These are phyloP conservation scores for Melanomma pulvis-pyrius DNA, from an alignment of 495 filamentous ascomycete genomes.

Conservation along the genomic window DNA sequence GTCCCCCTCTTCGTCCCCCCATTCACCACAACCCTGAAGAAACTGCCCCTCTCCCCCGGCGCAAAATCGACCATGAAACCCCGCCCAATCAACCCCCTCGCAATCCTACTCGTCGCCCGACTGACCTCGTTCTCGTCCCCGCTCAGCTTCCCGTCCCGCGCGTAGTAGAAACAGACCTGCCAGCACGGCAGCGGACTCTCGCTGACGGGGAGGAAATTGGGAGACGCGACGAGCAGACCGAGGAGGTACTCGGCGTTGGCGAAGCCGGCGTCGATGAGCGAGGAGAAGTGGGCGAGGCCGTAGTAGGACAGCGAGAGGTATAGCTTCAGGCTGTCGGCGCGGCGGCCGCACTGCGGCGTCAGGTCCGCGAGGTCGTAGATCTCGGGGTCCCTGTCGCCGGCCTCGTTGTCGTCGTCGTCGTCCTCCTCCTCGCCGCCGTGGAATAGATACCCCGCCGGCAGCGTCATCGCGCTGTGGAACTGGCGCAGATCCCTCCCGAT, in stretches of 20 bases:
- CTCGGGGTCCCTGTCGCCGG: conserved; percentile 48
- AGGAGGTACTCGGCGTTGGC: conserved; percentile 67
- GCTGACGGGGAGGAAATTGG: conserved; percentile 71
- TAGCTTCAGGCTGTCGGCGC: conserved; percentile 84
- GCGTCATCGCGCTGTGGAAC: conserved; percentile 80
- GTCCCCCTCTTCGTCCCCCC: conserved; percentile 70
- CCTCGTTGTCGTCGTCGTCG: conserved; percentile 70
- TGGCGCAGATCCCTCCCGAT: conserved; percentile 71
- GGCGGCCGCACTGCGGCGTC: conserved; percentile 87
- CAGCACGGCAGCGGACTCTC: conserved; percentile 81
- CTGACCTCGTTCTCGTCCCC: conserved; percentile 65
- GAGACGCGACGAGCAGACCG: conserved; percentile 52
- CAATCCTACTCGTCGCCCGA: conserved; percentile 68
- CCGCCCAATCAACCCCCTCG: conserved; percentile 62
- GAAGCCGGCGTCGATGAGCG: conserved; percentile 70
- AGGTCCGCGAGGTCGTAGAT: conserved; percentile 92
- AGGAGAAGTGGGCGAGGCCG: conserved; percentile 58
- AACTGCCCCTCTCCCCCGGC: conserved; percentile 74
- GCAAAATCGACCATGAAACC: conserved; percentile 97
- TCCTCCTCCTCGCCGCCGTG: conserved; percentile 53
- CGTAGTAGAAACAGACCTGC: conserved; percentile 94
- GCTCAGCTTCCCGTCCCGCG: conserved; percentile 57
- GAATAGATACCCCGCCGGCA: conserved; percentile 88
- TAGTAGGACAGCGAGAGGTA: conserved; percentile 89
- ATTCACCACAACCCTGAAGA: conserved; percentile 90